Evolutionary conservation across 2,329 filamentous ascomycete genomes (phyloP), one percentile per base, ranked within the genome.

Genomic region (Xylogone sp.): DNA sequence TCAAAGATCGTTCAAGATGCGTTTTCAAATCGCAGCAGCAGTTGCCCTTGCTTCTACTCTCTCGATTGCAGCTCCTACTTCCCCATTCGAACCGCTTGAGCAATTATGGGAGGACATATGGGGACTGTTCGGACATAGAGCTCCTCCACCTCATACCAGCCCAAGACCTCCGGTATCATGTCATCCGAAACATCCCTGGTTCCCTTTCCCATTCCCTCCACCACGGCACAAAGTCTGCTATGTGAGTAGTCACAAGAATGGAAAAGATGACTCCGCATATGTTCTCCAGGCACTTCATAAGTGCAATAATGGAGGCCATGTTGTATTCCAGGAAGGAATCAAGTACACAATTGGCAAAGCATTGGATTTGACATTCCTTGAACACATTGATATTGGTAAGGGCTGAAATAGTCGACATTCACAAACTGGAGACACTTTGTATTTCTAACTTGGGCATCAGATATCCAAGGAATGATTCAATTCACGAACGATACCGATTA

Each of bases 401-500:
- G 13, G 34, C n/a, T 39, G 13, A 39, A 39, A 18, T 7, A 39
- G 34, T 9, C 5, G 13, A 7, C n/a, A n/a, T n/a, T n/a, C n/a
- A n/a, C n/a, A n/a, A n/a, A n/a, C n/a, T n/a, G n/a, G n/a, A n/a
- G n/a, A n/a, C n/a, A n/a, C n/a, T n/a, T n/a, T n/a, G n/a, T n/a
- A 52, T 18, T 31, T 12, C 34, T 46, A 20, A 49, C 42, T 24
- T 29, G 46, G 46, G 54, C 29, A 44, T 5, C 52, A 79, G 79
- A 81, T 55, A 77, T 83, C 53, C 75, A 78, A 60, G 83, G 81
- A 20, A 76, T 75, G 20, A 74, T 87, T 19, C 71, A 78, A 51
- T 88, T 88, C 68, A 80, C 78, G 50, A 77, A 84, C 47, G 82
- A 89, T 62, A 84, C 83, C 1, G 76, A 81, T 57, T 88, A 88